Base-by-base conservation (phyloP, 345 rosid genomes). In the Erysimum cheiranthoides region DNA sequence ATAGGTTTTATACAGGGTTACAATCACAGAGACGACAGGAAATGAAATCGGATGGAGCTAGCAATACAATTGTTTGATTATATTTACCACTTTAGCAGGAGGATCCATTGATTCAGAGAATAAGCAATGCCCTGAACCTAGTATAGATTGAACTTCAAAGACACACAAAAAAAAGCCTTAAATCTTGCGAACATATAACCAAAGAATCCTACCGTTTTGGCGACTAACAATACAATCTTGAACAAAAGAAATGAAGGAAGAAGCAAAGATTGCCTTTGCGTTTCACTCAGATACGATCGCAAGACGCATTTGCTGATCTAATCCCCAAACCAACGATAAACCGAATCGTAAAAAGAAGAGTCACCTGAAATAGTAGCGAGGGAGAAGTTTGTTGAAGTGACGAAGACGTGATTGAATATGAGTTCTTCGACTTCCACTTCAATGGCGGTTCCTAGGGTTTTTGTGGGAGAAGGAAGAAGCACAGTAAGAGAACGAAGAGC, bases 361-460 rank as follows among this genome's bases (percentile, higher is more conserved):
- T 38, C 14, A 68, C 50, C 14, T 68, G 49, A 52, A n/a, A 30
- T 14, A 11, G 8, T 8, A 6, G 2, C 17, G 43, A 73, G n/a
- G 28, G 8, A 66, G 64, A 40, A 16, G 46, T 13, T 42, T 42
- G 6, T 42, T 16, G 7, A 12, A 42, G 46, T 1, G 46, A 13
- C 13, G 46, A 42, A 42, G 16, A 42, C 46, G 16, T 16, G n/a
- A 42, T 42, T 42, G 16, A 42, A 42, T 69, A 12, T 31, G 73
- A 45, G 32, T 40, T 25, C 31, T 40, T 13, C 31, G 63, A 68
- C 47, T 34, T 17, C 5, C 10, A 10, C 18, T 51, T 10, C 54
- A 51, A 62, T 53, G 78, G 79, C 72, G 75, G n/a, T 75, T 70
- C 53, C 80, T 84, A 83, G 88, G 86, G 85, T 83, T 87, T 82